Evolutionary conservation across 345 rosid species (phyloP), one percentile per base, ranked within the genome.

Genomic region (Erysimum cheiranthoides): DNA sequence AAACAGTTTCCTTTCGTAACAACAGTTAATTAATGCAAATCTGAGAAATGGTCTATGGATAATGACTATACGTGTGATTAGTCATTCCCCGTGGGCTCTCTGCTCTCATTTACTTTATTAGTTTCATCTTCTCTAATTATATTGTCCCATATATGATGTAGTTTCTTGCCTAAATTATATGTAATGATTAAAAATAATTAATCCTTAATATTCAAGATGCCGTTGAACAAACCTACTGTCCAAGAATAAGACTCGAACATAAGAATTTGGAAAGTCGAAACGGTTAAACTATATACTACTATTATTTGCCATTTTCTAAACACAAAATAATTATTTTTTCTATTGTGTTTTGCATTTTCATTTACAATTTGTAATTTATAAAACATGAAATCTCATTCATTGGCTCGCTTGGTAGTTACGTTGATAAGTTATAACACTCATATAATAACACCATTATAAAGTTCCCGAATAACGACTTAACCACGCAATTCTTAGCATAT

Each of bases 71-170:
- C 57, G 34, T 25, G 43, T 43, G 62, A 40, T 54, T 21, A 40
- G 62, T 68, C 40, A 68, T 60, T 49, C 14, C 45, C 56, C 51
- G 36, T 58, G 78, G 66, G 60, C 61, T 50, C 46, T 49, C 28
- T 53, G 35, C 46, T 42, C 28, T 56, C 50, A 56, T 66, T 73
- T 45, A 10, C 58, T 65, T 65, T 47, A 74, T 74, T 38, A 42
- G 69, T 60, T 68, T 68, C 57, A 61, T 68, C 56, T 68, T 68
- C 54, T 59, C 68, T 36, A 66, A 58, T 46, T 57, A 66, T 74
- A 47, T 11, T 66, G 73, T 47, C 73, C 51, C 40, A 36, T 57
- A 58, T 47, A 34, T 64, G 57, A 65, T 65, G 47, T 18, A 12
- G 17, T 66, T 66, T 16, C 39, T 45, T 66, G 54, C 71, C 42